These are phyloP conservation scores for Neofusicoccum sp. DNA, from an alignment of 2,329 filamentous ascomycete species.

Conservation along the genomic window DNA sequence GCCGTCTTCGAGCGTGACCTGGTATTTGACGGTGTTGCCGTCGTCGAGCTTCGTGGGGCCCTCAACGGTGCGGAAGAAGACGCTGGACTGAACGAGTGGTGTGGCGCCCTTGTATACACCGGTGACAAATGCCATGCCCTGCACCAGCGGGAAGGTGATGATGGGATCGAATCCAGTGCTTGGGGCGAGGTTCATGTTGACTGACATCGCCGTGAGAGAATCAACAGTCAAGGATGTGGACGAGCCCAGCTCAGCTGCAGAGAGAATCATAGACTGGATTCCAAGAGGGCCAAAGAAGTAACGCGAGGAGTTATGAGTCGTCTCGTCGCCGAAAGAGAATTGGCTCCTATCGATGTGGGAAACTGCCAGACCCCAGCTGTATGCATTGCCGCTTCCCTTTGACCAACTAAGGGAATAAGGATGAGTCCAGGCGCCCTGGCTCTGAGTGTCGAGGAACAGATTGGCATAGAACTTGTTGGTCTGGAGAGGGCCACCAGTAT, in stretches of 20 bases:
- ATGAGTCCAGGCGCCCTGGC: slow-evolving; percentile 68
- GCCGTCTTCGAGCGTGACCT: slow-evolving; percentile 68
- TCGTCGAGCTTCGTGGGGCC: slow-evolving; percentile 3
- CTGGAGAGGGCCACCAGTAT: slow-evolving; percentile 35
- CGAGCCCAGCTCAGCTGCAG: slow-evolving; percentile 69
- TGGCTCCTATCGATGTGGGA: slow-evolving; percentile 71
- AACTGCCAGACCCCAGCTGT: slow-evolving; percentile 75
- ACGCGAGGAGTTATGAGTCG: slow-evolving; percentile 43
- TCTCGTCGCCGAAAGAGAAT: slow-evolving; percentile 60
- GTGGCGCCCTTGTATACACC: slow-evolving; percentile 69
- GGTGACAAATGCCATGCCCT: slow-evolving; percentile 87
- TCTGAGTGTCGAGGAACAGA: slow-evolving; percentile 74
- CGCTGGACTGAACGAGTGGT: slow-evolving; percentile 70
- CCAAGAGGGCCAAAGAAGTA: slow-evolving; percentile 84
- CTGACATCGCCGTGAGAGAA: slow-evolving; percentile 55
- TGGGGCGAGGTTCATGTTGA: slow-evolving; percentile 66
- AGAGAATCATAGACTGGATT: slow-evolving; percentile 78
- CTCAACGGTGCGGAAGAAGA: slow-evolving; percentile 69
- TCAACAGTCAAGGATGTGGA: slow-evolving; percentile 58
- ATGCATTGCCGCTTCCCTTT: slow-evolving; percentile 49
- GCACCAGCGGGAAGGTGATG: slow-evolving; percentile 77
- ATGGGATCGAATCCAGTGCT: slow-evolving; percentile 53
- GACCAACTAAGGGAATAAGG: slow-evolving; percentile 52
- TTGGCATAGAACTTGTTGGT: slow-evolving; percentile 76
- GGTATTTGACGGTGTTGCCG: slow-evolving; percentile 71